These are phyloP conservation scores for Flaveria trinervia DNA, from an alignment of 129 eudicot genomes.

Conservation along the genomic window DNA sequence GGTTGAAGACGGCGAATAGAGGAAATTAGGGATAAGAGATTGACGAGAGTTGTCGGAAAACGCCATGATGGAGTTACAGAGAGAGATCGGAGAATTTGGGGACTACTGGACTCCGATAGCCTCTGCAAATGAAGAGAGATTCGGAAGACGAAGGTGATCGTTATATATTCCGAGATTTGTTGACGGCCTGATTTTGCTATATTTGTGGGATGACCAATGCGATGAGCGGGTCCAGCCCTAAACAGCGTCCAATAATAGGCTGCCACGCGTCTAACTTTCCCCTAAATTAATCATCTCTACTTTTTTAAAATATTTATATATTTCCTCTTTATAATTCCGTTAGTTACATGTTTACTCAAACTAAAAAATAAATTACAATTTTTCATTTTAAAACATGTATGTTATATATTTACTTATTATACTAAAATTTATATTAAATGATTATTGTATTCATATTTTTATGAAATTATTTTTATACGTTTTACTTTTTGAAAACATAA, in stretches of 20 bases:
- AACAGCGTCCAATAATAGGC: neutral
- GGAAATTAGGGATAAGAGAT: conserved; percentile 60
- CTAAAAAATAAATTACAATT: too few species aligned
- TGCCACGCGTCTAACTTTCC: neutral
- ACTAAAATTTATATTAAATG: too few species aligned
- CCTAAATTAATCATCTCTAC: too few species aligned
- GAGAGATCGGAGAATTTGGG: conserved; percentile 31
- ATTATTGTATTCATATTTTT: too few species aligned
- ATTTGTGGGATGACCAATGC: conserved; percentile 28
- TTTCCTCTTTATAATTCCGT: too few species aligned
- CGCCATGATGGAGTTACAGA: conserved; percentile 38
- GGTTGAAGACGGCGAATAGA: conserved; percentile 50
- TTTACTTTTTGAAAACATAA: too few species aligned
- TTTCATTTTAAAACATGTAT: too few species aligned
- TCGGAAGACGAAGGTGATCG: neutral
- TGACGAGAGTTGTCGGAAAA: conserved; percentile 40
- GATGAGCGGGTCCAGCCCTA: conserved; percentile 19
- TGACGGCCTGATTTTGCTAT: conserved; percentile 7
- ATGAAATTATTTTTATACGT: too few species aligned
- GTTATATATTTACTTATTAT: too few species aligned
- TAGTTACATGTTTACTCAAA: too few species aligned
- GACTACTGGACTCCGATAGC: conserved; percentile 18
- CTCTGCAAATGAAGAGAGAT: conserved; percentile 5
- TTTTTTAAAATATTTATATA: too few species aligned
- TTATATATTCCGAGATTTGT: neutral